A percentile compares a stretch with the other conserved stretches of the same genome.
Conservation (phyloP, 192 early-diverging fungal genomes). For the Kickxella alabastrina region DNA sequence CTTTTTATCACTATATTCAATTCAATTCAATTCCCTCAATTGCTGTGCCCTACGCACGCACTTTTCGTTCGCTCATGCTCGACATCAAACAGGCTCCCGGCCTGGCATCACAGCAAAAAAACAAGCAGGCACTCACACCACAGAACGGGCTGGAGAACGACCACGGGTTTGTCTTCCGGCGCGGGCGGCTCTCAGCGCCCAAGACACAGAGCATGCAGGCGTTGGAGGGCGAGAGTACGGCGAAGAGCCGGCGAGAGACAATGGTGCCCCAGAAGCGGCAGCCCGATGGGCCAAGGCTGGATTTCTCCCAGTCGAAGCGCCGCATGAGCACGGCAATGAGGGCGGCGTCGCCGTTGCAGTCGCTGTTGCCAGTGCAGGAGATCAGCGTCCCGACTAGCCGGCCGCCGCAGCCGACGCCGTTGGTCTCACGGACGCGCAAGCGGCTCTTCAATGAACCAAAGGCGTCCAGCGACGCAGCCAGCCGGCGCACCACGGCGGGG, state of each 20-base stretch:
- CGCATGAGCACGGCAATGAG: constrained; percentile 18
- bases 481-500: not conserved
- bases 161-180: constrained; percentile 46
- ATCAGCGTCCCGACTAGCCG: constrained; percentile 33
- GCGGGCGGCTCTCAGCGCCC: constrained; percentile 4
- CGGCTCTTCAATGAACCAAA: not conserved
- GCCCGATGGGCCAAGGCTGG: constrained; percentile 9
- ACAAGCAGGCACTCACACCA: too few relatives aligned
- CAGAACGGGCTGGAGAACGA: constrained; percentile 23
- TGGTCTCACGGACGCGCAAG: constrained; percentile 40
- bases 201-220: not conserved
- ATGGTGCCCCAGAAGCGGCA: not conserved
- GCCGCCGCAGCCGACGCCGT: constrained; percentile 41
- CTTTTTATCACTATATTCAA: too few relatives aligned
- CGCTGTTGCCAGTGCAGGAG: constrained; percentile 11
- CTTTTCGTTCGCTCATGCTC: too few relatives aligned
- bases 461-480: not conserved
- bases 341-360: not conserved
- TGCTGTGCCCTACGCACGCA: too few relatives aligned
- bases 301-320: constrained; percentile 42
- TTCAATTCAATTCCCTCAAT: too few relatives aligned
- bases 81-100: too few relatives aligned
- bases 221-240: not conserved
- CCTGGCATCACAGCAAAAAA: too few relatives aligned
- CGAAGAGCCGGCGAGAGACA: not conserved